Percentiles rank a stretch among this genome's conserved stretches.
Conservation (phyloP, 805 yeast species). For the Cyberlindnera americana region DNA sequence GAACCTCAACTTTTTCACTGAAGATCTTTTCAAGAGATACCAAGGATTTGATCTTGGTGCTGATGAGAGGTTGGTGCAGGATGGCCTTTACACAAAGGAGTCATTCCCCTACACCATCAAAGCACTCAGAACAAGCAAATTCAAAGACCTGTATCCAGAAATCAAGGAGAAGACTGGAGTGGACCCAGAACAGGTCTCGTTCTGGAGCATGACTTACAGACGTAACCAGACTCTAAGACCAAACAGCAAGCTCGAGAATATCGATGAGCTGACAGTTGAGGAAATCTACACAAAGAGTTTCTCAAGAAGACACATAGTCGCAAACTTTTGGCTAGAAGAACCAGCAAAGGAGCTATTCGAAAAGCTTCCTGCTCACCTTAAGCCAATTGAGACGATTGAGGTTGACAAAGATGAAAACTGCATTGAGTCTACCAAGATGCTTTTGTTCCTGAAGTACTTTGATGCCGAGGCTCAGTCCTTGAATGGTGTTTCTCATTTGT, state of each 20-base stretch:
- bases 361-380: slow-evolving; percentile 3
- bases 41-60: slow-evolving; percentile 77
- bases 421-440: slow-evolving; percentile 26
- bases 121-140: slow-evolving; percentile 53
- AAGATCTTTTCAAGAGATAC: slow-evolving; percentile 50
- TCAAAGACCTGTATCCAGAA: slow-evolving; percentile 46
- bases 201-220: slow-evolving; percentile 58
- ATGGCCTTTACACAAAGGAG: slow-evolving; percentile 42
- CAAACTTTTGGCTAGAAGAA: slow-evolving; percentile 68
- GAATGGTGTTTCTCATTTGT: slow-evolving; percentile 62
- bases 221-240: slow-evolving; percentile 71
- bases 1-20: slow-evolving; percentile 53
- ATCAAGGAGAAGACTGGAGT: slow-evolving; percentile 44
- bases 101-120: slow-evolving; percentile 48
- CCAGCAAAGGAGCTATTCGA: slow-evolving; percentile 27
- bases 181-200: slow-evolving; percentile 39
- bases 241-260: slow-evolving; percentile 36
- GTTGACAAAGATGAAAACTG: slow-evolving; percentile 20
- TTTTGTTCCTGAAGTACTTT: slow-evolving; percentile 61
- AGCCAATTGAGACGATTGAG: slow-evolving; percentile 7
- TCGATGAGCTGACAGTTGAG: slow-evolving; percentile 42
- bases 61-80: slow-evolving; percentile 45
- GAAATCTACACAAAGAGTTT: slow-evolving; percentile 46
- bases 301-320: slow-evolving; percentile 43
- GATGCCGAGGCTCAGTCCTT: slow-evolving; percentile 52